Evolutionary conservation across 2,329 filamentous ascomycete species (phyloP), one percentile per base, ranked within the genome.

Genomic region (Stemphylium beticola): DNA sequence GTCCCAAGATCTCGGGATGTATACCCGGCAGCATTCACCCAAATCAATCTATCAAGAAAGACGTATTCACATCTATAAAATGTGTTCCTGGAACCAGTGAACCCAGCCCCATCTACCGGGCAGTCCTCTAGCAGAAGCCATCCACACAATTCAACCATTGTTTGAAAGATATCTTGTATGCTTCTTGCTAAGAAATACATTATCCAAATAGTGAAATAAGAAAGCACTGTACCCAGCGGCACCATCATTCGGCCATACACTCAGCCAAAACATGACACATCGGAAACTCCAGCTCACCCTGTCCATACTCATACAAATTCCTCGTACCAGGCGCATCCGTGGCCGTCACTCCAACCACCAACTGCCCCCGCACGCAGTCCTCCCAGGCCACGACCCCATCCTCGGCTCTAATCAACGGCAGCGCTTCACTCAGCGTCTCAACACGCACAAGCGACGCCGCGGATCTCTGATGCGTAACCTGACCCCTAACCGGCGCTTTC

Each of bases 231-330:
- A 14, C 26, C 9, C 9, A 5, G 6, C 17, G 15, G 7, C 26
- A 26, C 14, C 31, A 32, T 10, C 36, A 26, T 12, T 14, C 32
- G 3, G 26, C 26, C 3, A 32, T 9, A 53, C 18, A 53, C 2
- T 53, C 50, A 2, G 45, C 38, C 26, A 56, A 34, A 18, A 48
- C 44, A 18, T 56, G 53, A 14, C 42, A 53, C 14, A 51, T 15
- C 6, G 45, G 44, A 17, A 41, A 57, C n/a, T 49, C 34, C 18
- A 32, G 26, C 18, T 47, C 42, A 1, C 26, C 32, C 1, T 11
- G 38, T 1, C 52, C 52, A 18, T 26, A 14, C 38, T 34, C 26
- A 17, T 29, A 31, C 7, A 22, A 22, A 29, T 4, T 20, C 26
- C 33, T 38, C 8, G n/a, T 8, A 6, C 10, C 37, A 10, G 15